Evolutionary conservation across 2,329 filamentous ascomycete genomes (phyloP).

Genomic region (Lachnellula suecica): DNA sequence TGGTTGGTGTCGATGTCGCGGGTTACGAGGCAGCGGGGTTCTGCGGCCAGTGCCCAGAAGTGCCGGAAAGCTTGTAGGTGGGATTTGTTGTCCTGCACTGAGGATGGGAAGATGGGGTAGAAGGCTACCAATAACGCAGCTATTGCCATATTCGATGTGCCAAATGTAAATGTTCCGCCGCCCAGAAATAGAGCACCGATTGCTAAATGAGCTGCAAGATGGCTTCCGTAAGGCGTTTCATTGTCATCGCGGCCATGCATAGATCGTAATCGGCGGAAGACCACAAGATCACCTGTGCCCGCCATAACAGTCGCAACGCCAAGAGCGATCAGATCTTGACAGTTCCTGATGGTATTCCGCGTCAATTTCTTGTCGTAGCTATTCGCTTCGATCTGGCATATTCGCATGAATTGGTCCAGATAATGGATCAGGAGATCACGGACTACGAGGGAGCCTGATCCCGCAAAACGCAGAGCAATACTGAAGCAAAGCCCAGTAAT

Average conservation of each 20-base stretch:
- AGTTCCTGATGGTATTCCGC: conserved; percentile 81
- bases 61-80: conserved; percentile 96
- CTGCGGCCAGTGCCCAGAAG: conserved; percentile 92
- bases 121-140: conserved; percentile 86
- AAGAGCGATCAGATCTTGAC: conserved; percentile 83
- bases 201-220: conserved; percentile 89
- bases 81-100: conserved; percentile 88
- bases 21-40: conserved; percentile 83
- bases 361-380: conserved; percentile 82
- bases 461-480: conserved; percentile 71
- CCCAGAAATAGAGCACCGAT: conserved; percentile 89
- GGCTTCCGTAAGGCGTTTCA: conserved; percentile 88
- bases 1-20: conserved; percentile 84
- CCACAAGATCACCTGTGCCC: conserved; percentile 83
- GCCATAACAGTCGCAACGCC: conserved; percentile 90
- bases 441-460: conserved; percentile 67
- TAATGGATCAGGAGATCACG: conserved; percentile 82
- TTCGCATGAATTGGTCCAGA: conserved; percentile 81
- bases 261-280: conserved; percentile 81
- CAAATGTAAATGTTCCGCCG: conserved; percentile 89
- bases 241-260: conserved; percentile 84
- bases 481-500: conserved; percentile 84
- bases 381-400: conserved; percentile 58
- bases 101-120: conserved; percentile 88
- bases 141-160: conserved; percentile 82